A percentile compares a stretch with the other conserved stretches of the same genome.
Evolutionary conservation across 495 filamentous ascomycete genomes (phyloP).

Genomic region (Aspergillus ellipticus): DNA sequence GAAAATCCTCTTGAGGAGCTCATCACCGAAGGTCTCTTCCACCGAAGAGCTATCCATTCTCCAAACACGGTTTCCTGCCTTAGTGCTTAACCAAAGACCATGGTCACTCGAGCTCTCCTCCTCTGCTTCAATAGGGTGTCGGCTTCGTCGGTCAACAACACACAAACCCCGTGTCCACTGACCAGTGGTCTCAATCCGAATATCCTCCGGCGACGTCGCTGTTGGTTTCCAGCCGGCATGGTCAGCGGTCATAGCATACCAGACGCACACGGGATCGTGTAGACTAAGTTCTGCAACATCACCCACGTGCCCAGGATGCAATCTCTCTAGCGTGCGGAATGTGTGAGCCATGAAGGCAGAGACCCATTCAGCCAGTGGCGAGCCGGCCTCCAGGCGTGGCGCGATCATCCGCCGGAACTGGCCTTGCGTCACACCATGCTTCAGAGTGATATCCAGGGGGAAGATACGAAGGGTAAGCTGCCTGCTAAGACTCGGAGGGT

Average conservation of each 20-base stretch:
- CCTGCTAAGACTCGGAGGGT: constrained; percentile 61
- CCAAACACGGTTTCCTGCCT: constrained; percentile 72
- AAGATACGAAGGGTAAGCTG: constrained; percentile 74
- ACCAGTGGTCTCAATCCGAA: constrained; percentile 79
- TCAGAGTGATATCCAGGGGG: constrained; percentile 83
- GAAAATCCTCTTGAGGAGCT: constrained; percentile 46
- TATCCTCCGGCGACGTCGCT: constrained; percentile 54
- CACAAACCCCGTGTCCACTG: constrained; percentile 96
- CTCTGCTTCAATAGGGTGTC: constrained; percentile 57
- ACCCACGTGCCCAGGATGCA: constrained; percentile 51
- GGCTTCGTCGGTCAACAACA: constrained; percentile 68
- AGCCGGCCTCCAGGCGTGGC: constrained; percentile 48
- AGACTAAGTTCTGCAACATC: constrained; percentile 61
- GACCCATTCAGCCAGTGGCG: constrained; percentile 81
- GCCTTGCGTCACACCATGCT: constrained; percentile 61
- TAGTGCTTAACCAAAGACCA: constrained; percentile 66
- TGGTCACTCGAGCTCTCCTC: constrained; percentile 59
- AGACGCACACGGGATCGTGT: constrained; percentile 86
- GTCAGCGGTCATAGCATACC: constrained; percentile 68
- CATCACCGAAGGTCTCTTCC: constrained; percentile 37
- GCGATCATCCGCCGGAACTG: constrained; percentile 55
- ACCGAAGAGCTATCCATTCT: constrained; percentile 54
- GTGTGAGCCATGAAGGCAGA: constrained; percentile 71
- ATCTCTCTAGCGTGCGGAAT: constrained; percentile 65
- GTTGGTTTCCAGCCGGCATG: constrained; percentile 43